Base-by-base conservation (phyloP, 73 alveolate species). In the Breviolum minutum region DNA sequence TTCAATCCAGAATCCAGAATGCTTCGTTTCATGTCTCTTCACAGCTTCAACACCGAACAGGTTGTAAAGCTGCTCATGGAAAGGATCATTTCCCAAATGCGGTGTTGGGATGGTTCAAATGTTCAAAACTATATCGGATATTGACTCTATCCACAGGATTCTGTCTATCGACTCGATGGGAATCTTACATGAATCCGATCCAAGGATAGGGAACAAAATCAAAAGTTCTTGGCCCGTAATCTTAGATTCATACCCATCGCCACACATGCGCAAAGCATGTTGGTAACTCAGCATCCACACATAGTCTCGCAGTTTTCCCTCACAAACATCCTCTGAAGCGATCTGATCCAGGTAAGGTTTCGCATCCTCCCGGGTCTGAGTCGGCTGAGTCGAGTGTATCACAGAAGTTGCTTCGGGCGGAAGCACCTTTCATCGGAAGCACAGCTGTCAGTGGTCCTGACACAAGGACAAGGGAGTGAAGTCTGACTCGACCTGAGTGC, bases 391-490 rank as follows among this genome's bases (percentile, higher is more conserved):
- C n/a, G n/a, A n/a, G n/a, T n/a, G n/a, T n/a, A n/a, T n/a, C n/a
- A n/a, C n/a, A n/a, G n/a, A 66, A 66, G 74, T 17, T 17, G 17
- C 11, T 13, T 17, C 24, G 24, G 11, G 74, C 17, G 74, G 17
- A 66, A 66, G 17, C 74, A 66, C 74, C 74, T 66, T 66, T 11
- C 74, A 66, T 66, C 74, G 11, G 74, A 17, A 17, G 17, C 17
- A 13, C 74, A 66, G 74, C 74, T 66, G 74, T 22, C 77, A 17
- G 17, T 2, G 29, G 27, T 90, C 97, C 99, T 94, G 99, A 66
- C 99, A 94, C 66, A 94, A 48, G 74, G 99, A 94, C 86, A 94
- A 86, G 19, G 99, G 99, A 29, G 99, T 94, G 99, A 94, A 94
- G 99, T 94, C 99, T 19, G 99, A 94, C 94, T 94, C 99, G 68